Evolutionary conservation across 495 filamentous ascomycete species (phyloP).

Genomic region (Chaetomium fimeti): DNA sequence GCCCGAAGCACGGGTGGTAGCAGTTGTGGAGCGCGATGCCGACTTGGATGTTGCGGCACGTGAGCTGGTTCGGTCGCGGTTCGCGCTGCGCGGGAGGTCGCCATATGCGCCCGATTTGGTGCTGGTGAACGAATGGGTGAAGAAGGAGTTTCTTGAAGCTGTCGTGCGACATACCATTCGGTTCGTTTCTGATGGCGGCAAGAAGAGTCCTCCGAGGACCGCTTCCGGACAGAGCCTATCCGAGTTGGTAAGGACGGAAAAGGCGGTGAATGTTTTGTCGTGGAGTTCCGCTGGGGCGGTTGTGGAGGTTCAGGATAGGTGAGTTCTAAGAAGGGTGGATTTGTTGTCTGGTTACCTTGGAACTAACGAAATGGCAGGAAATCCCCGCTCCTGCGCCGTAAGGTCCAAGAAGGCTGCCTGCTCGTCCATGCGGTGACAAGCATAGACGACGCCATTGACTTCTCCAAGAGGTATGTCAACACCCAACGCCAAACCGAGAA

Average conservation of each 20-base stretch:
- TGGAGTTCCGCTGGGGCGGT: constrained; percentile 5
- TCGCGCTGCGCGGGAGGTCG: constrained; percentile 50
- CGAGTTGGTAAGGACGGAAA: constrained; percentile 2
- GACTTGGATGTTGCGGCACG: constrained; percentile 48
- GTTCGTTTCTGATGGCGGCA: constrained; percentile 4
- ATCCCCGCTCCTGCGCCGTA: background rate
- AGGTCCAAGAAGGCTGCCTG: constrained; percentile 11
- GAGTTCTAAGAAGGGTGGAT: background rate
- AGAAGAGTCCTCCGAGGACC: background rate
- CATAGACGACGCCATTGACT: constrained; percentile 14
- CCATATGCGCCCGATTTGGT: constrained; percentile 56
- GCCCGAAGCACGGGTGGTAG: constrained; percentile 39
- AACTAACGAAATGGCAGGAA: background rate
- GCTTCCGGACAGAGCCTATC: background rate
- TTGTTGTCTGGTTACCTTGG: no score
- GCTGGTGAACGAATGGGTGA: constrained; percentile 56
- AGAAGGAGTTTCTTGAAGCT: constrained; percentile 50
- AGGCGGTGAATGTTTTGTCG: constrained; percentile 7
- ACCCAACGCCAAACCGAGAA: background rate
- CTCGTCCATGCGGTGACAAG: constrained; percentile 5
- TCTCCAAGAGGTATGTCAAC: constrained; percentile 5
- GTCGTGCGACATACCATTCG: constrained; percentile 12
- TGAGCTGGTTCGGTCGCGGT: constrained; percentile 48
- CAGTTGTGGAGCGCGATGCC: constrained; percentile 32
- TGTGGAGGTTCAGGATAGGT: constrained; percentile 14